These are phyloP conservation scores for Gossypium schwendimanii DNA, from an alignment of 441 rosid species.

Conservation along the genomic window DNA sequence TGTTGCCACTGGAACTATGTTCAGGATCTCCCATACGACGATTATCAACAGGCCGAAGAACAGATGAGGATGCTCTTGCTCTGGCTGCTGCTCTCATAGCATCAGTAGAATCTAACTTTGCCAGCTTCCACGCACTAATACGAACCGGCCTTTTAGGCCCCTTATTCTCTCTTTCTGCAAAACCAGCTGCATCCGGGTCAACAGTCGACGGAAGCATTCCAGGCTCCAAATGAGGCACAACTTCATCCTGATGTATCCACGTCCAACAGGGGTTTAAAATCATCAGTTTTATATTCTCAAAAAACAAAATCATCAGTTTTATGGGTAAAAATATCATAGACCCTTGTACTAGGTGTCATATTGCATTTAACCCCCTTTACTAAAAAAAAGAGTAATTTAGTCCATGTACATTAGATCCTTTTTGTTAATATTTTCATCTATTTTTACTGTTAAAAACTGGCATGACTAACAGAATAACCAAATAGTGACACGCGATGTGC, in stretches of 20 bases:
- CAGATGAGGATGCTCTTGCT: slow-evolving; percentile 71
- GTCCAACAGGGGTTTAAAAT: slow-evolving; percentile 6
- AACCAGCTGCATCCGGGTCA: slow-evolving; percentile 62
- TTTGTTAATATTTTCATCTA: too few species aligned
- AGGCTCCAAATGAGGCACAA: slow-evolving; percentile 65
- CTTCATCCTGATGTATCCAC: slow-evolving; percentile 46
- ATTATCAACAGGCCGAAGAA: slow-evolving; percentile 44
- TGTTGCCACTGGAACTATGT: slow-evolving; percentile 44
- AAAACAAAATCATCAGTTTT: not conserved
- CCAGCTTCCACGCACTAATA: slow-evolving; percentile 63
- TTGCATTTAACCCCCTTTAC: too few species aligned
- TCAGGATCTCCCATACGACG: slow-evolving; percentile 43
- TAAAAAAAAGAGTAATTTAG: too few species aligned
- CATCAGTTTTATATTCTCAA: not conserved
- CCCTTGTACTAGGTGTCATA: too few species aligned
- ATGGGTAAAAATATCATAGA: too few species aligned
- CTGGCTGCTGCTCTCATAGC: slow-evolving; percentile 62
- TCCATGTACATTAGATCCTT: too few species aligned
- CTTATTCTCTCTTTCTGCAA: slow-evolving; percentile 37
- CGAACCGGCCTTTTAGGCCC: slow-evolving; percentile 44
- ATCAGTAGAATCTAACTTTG: slow-evolving; percentile 52
- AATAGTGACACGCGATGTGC: too few species aligned
- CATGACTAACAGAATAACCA: too few species aligned
- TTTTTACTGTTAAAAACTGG: too few species aligned
- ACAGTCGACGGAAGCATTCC: slow-evolving; percentile 68